A percentile compares a stretch with the other conserved stretches of the same genome.
Evolutionary conservation across 2,329 filamentous ascomycete species (phyloP).

Genomic region (Lachnum nothofagi): DNA sequence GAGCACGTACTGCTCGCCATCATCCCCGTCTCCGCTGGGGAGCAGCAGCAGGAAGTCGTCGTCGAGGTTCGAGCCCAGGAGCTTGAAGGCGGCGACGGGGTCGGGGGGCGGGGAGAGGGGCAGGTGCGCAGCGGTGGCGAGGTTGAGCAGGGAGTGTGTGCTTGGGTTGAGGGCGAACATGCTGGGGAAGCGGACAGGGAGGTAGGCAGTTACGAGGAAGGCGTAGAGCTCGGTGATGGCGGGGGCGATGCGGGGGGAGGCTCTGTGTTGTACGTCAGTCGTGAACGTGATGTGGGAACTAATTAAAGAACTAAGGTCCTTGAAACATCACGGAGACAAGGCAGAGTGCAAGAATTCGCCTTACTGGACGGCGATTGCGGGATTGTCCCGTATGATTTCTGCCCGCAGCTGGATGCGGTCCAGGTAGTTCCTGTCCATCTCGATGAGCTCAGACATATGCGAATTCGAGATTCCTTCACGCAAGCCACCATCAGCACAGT

Average conservation of each 20-base stretch:
- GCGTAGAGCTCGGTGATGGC: conserved; percentile 53
- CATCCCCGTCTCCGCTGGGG: conserved; percentile 34
- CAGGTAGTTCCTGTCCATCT: conserved; percentile 55
- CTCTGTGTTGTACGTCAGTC: no score
- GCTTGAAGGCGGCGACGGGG: conserved; percentile 40
- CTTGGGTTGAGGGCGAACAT: conserved; percentile 39
- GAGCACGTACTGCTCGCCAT: conserved; percentile 43
- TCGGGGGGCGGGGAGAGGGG: conserved; percentile 34
- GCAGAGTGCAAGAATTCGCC: no score
- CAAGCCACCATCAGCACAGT: no score
- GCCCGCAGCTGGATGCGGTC: conserved; percentile 46
- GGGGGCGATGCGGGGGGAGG: conserved; percentile 34
- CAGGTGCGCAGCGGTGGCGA: conserved; percentile 39
- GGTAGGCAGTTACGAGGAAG: conserved; percentile 49
- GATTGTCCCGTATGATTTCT: conserved; percentile 41
- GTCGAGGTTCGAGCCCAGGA: conserved; percentile 49
- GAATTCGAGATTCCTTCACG: conserved; percentile 47
- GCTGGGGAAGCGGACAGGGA: conserved; percentile 51
- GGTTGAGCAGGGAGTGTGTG: conserved; percentile 39
- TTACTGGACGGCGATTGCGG: conserved; percentile 37
- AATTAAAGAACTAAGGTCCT: no score
- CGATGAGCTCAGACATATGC: conserved; percentile 49
- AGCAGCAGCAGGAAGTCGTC: conserved; percentile 57
- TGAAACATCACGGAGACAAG: no score
- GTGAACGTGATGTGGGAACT: no score